A percentile compares a stretch with the other conserved stretches of the same genome.
Conservation (phyloP, 305 asterid genomes). For the Fraxinus paxiana region DNA sequence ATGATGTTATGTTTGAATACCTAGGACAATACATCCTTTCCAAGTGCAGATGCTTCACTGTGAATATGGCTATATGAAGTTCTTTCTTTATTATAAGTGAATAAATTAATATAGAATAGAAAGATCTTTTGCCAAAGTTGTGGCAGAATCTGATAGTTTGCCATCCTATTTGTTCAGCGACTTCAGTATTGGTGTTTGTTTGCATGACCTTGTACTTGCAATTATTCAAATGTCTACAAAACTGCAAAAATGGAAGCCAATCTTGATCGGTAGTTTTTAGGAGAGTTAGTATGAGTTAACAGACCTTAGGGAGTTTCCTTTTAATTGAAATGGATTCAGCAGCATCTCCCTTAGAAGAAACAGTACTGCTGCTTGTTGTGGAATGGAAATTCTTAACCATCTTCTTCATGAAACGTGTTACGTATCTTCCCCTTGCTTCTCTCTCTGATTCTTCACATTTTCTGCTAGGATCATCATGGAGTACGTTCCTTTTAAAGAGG, state of each 20-base stretch:
- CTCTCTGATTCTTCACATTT: constrained; percentile 34
- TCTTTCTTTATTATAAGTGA: constrained; percentile 1
- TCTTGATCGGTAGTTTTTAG: neutral
- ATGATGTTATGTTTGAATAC: neutral
- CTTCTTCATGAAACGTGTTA: constrained; percentile 51
- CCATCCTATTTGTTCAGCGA: neutral
- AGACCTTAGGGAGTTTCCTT: constrained; percentile 66
- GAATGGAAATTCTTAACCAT: constrained; percentile 50
- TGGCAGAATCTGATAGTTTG: neutral
- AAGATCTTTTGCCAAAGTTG: neutral
- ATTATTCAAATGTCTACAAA: neutral
- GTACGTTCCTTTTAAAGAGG: constrained; percentile 41
- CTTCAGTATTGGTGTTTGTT: neutral
- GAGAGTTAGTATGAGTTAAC: constrained; percentile 22
- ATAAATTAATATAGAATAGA: neutral
- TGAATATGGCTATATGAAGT: constrained; percentile 9
- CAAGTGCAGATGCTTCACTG: neutral
- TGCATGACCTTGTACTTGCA: constrained; percentile 12
- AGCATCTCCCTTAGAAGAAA: constrained; percentile 37
- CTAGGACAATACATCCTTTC: neutral
- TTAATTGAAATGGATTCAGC: constrained; percentile 38
- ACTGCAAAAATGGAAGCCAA: constrained; percentile 6
- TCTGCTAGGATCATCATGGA: constrained; percentile 26
- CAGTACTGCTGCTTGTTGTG: constrained; percentile 36
- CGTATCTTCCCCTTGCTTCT: constrained; percentile 30